Evolutionary conservation across 148 eudicot species (phyloP), one percentile per base, ranked within the genome.

Genomic region (Rhododendron ovatum): DNA sequence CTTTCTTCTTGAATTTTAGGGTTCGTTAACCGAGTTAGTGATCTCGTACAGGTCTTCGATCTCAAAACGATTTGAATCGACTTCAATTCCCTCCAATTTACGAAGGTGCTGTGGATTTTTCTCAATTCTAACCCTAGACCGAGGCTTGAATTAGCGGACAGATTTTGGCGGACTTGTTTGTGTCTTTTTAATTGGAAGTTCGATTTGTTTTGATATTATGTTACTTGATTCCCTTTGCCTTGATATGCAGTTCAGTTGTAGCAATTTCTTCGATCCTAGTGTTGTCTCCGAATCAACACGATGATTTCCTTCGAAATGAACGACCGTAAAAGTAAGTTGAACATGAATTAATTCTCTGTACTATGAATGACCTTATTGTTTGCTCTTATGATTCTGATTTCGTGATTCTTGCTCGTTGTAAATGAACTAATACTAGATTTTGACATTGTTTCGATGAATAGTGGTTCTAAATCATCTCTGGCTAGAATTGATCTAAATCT

Each of bases 301-400:
- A 94, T 92, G 96, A 67, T 91, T 81, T 94, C 96, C 33, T 90
- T 94, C 59, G 96, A 94, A 89, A 91, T 94, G 94, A 85, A 92
- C 78, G 94, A 92, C 82, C 86, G 88, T 20, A 94, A 91, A 89
- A 94, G 96, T 94, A 87, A 88, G 94, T 61, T 87, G 51, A 37
- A 81, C 74, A 33, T 15, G 37, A 17, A 79, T 80, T 80, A 22
- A 30, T 80, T 71, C 22, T 63, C 20, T 55, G 20, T 41, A 30
- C 30, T 48, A 28, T 45, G 45, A 41, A 41, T 41, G 45, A 41
- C 39, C 26, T 13, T 24, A 17, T 61, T 17, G 37, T 30, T 85
- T 77, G 73, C 75, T 78, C 51, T 39, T 12, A 11, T 39, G 82
- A 37, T 84, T 33, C 48, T 43, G 15, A 4, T 57, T 69, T 35